Conservation (phyloP, 2,329 filamentous ascomycete genomes). For the Botrytis aclada region DNA sequence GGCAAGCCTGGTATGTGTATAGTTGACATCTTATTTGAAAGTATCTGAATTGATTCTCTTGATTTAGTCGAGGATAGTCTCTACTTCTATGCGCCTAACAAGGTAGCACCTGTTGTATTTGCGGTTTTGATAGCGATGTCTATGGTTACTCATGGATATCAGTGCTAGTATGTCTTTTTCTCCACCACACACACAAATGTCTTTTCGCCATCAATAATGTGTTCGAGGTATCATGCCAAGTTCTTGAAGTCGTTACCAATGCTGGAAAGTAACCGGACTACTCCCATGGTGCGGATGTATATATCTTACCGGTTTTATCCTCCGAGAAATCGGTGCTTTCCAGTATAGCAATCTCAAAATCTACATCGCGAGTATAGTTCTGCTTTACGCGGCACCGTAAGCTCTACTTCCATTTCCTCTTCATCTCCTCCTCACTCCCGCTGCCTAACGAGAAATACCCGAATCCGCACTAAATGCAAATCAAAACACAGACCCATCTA, state of each 20-base stretch:
- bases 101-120: conserved; percentile 53
- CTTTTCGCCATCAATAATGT: background rate
- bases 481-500: conserved; percentile 50
- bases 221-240: background rate
- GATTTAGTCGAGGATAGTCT: conserved; percentile 38
- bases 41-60: background rate
- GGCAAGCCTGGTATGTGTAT: conserved; percentile 19
- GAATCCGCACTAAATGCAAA: background rate
- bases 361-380: conserved; percentile 44
- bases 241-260: conserved; percentile 50
- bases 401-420: background rate
- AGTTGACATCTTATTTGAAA: background rate
- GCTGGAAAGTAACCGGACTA: conserved; percentile 53
- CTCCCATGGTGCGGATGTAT: conserved; percentile 53
- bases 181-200: background rate
- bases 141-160: conserved; percentile 49
- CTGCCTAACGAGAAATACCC: background rate
- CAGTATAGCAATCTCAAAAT: conserved; percentile 47
- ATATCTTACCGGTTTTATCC: conserved; percentile 54
- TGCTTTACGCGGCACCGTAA: conserved; percentile 36
- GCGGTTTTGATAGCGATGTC: conserved; percentile 47
- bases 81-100: conserved; percentile 53
- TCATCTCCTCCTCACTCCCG: background rate
- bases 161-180: conserved; percentile 48
- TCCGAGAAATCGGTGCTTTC: conserved; percentile 52